Conservation (phyloP, 1,139 yeast genomes). For the Lodderomyces elongisporus region DNA sequence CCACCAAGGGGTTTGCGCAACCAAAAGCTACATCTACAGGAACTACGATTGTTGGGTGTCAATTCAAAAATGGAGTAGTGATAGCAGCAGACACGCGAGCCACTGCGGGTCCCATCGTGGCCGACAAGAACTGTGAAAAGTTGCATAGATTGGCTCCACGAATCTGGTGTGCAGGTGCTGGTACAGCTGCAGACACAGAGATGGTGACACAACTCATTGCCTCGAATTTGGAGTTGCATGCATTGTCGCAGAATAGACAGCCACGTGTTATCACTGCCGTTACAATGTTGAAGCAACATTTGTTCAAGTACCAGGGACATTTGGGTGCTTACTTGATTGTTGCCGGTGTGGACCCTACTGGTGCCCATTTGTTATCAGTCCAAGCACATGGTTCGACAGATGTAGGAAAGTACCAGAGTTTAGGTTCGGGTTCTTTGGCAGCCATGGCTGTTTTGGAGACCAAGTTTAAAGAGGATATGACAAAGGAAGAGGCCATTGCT, state of each 20-base stretch:
- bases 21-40: slow-evolving; percentile 97
- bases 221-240: slow-evolving; percentile 85
- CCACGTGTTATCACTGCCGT: slow-evolving; percentile 94
- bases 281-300: slow-evolving; percentile 89
- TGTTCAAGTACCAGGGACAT: slow-evolving; percentile 95
- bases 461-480: slow-evolving; percentile 73
- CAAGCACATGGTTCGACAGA: slow-evolving; percentile 99
- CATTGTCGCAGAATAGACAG: slow-evolving; percentile 73
- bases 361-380: slow-evolving; percentile 85
- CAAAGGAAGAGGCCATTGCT: slow-evolving; percentile 82
- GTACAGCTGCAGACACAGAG: slow-evolving; percentile 99
- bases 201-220: slow-evolving; percentile 91
- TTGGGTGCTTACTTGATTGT: slow-evolving; percentile 95
- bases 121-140: slow-evolving; percentile 97
- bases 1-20: slow-evolving; percentile 64
- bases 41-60: slow-evolving; percentile 96
- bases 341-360: slow-evolving; percentile 96
- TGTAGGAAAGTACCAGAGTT: slow-evolving; percentile 84
- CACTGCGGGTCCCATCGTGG: slow-evolving; percentile 91
- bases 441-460: slow-evolving; percentile 97
- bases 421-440: slow-evolving; percentile 97
- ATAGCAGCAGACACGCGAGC: slow-evolving; percentile 99
- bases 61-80: slow-evolving; percentile 87
- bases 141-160: slow-evolving; percentile 86
- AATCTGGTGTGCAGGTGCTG: slow-evolving; percentile 99